Evolutionary conservation across 2,329 filamentous ascomycete genomes (phyloP).

Genomic region (Sordariomycetes sp.): DNA sequence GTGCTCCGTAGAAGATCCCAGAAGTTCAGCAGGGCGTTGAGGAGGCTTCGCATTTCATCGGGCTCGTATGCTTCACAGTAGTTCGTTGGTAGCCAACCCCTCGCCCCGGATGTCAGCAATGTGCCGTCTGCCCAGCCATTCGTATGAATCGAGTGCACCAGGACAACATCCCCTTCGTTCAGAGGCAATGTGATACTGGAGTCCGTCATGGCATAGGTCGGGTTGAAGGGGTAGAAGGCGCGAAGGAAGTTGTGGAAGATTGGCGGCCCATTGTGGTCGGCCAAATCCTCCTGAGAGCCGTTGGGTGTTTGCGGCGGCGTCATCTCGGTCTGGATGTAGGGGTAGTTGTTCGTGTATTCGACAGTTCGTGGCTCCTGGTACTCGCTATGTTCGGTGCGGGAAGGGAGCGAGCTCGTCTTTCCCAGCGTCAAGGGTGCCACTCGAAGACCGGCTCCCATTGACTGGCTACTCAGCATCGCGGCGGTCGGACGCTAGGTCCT

Average conservation of each 20-base stretch:
- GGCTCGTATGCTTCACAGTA: slow-evolving; percentile 96
- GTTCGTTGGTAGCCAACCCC: slow-evolving; percentile 96
- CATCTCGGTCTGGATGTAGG: slow-evolving; percentile 49
- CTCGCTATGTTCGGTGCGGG: background rate
- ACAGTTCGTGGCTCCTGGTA: slow-evolving; percentile 10
- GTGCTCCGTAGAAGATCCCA: slow-evolving; percentile 84
- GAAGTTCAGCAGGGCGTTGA: slow-evolving; percentile 81
- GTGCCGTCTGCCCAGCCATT: slow-evolving; percentile 99
- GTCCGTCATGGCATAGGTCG: slow-evolving; percentile 66
- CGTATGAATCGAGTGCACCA: slow-evolving; percentile 93
- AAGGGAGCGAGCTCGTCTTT: slow-evolving; percentile 22
- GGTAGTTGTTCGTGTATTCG: slow-evolving; percentile 22
- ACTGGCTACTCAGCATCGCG: slow-evolving; percentile 30
- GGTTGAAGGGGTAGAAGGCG: slow-evolving; percentile 88
- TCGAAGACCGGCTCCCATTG: slow-evolving; percentile 47
- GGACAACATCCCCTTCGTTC: slow-evolving; percentile 81
- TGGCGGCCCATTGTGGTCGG: slow-evolving; percentile 39
- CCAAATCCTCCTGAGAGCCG: slow-evolving; percentile 52
- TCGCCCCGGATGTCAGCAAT: slow-evolving; percentile 70
- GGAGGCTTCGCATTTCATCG: slow-evolving; percentile 71
- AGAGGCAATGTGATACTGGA: slow-evolving; percentile 83
- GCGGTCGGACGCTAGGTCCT: slow-evolving; percentile 5
- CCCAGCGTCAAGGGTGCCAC: slow-evolving; percentile 50
- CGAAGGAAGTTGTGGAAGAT: slow-evolving; percentile 91
- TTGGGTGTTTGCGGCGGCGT: slow-evolving; percentile 71